Base-by-base conservation (phyloP, 352 stramenopile genomes). In the Poterioochromonas sp. region DNA sequence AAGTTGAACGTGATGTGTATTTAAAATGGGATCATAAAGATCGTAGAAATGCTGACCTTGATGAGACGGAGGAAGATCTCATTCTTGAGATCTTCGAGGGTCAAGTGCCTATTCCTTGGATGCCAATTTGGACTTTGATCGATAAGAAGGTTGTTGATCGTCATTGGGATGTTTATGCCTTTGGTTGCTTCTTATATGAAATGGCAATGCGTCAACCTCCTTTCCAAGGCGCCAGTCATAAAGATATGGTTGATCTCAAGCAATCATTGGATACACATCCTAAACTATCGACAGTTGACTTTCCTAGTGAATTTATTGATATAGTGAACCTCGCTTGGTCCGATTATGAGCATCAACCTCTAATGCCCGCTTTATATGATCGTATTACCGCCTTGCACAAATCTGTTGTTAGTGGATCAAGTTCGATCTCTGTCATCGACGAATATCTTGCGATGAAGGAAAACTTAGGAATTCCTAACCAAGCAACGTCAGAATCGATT, bases 141-240 rank as follows among this genome's bases (percentile, higher is more conserved):
- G 32, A 40, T 26, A 54, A 58, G 0, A 34, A 3, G 0, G 3
- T 3, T 18, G 15, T 74, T 18, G 65, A 74, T 35, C 5, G 40
- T 8, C 65, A 74, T 54, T 26, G 2, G 1, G 65, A 74, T 74
- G n/a, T 74, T 1, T 74, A 74, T n/a, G 5, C 65, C 20, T 74
- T 58, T 35, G 65, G 65, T 29, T 74, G 65, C 53, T 51, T 51
- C 3, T 18, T 74, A 11, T 74, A 74, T 54, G 65, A 74, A 35
- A 58, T 74, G 40, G 0, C 22, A 1, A 54, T n/a, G 0, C 2
- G 32, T 11, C 37, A 37, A 18, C 39, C 41, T 39, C 40, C 40
- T n/a, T n/a, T n/a, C n/a, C n/a, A n/a, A n/a, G n/a, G n/a, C n/a
- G n/a, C n/a, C n/a, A n/a, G n/a, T n/a, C n/a, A n/a, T n/a, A n/a